Percentiles rank a stretch among this genome's conserved stretches.
phyloP scores from a whole-genome alignment of 306 rosid species.

The Medicago arabica region DNA sequence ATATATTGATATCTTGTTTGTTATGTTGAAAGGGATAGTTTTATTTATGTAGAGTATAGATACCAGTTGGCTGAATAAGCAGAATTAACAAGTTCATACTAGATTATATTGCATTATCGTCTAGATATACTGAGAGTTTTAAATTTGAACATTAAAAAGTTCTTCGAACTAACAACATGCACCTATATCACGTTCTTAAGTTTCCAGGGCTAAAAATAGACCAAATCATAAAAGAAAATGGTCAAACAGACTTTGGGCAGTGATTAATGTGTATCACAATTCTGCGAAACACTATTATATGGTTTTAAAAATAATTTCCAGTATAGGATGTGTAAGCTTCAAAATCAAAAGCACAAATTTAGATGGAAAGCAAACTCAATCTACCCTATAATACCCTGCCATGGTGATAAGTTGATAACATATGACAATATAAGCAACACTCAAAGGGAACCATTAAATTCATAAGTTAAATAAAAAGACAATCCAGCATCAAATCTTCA shows the following conservation, averaged over 20 bases:
- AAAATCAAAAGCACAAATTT: conserved; percentile 5
- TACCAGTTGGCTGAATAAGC: neutral
- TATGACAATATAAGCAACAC: conserved; percentile 13
- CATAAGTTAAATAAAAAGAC: conserved; percentile 24
- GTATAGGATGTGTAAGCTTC: neutral
- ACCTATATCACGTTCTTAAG: neutral
- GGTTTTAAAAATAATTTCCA: neutral
- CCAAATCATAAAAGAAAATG: neutral
- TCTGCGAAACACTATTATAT: neutral
- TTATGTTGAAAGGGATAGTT: no score
- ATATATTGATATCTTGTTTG: no score
- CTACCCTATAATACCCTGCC: conserved; percentile 13
- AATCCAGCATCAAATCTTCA: conserved; percentile 35
- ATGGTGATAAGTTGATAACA: neutral
- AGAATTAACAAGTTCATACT: no score
- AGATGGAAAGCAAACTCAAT: neutral
- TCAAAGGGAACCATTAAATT: conserved; percentile 40
- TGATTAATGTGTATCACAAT: neutral
- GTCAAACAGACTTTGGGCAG: neutral
- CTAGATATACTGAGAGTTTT: no score
- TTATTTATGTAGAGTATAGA: no score
- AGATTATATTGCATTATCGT: no score
- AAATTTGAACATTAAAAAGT: no score
- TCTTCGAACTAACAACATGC: neutral
- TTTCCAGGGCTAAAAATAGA: neutral